Evolutionary conservation across 176 grass and related monocot species (phyloP), one percentile per base, ranked within the genome.

Genomic region (Tillandsia fasciculata): DNA sequence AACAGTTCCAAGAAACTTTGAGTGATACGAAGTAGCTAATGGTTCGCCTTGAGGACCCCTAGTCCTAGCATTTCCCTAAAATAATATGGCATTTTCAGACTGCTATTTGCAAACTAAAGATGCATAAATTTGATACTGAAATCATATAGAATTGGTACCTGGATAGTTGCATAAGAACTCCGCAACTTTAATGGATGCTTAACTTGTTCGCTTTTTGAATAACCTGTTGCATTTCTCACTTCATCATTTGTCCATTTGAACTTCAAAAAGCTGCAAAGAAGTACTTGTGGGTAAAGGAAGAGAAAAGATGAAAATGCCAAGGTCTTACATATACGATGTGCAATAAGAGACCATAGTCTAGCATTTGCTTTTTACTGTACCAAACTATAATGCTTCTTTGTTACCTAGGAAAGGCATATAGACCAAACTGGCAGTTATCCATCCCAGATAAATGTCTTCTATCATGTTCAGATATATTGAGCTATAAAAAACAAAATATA

Each of bases 1-100:
- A 64, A 96, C 92, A 10, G 92, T 96, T 51, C 92, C 92, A 28
- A 89, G 61, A 79, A 96, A 92, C 68, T 83, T 92, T 13, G 85
- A 92, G 68, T 96, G 93, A 67, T 75, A 92, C 33, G 88, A 86
- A 59, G 92, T 96, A 49, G 86, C 88, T 27, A 87, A 22, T 10
- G 92, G 88, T 85, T 96, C 92, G 52, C 84, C 80, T 27, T 81
- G 76, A 80, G 69, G 70, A 71, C 68, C 86, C 78, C 92, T 96
- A 75, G 85, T 91, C 50, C 74, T 80, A 52, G 86, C 79, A 71
- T 80, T 86, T 22, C 86, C 86, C 92, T 96, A 77, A 64, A 75
- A 83, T 74, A 67, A 80, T 5, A 42, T 42, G 33, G 6, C 33
- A 42, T 42, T 42, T 33, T 42, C 3, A 42, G 33, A 5, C 33